Evolutionary conservation across 2,329 filamentous ascomycete genomes (phyloP), one percentile per base, ranked within the genome.

Genomic region (Cercospora berteroae): DNA sequence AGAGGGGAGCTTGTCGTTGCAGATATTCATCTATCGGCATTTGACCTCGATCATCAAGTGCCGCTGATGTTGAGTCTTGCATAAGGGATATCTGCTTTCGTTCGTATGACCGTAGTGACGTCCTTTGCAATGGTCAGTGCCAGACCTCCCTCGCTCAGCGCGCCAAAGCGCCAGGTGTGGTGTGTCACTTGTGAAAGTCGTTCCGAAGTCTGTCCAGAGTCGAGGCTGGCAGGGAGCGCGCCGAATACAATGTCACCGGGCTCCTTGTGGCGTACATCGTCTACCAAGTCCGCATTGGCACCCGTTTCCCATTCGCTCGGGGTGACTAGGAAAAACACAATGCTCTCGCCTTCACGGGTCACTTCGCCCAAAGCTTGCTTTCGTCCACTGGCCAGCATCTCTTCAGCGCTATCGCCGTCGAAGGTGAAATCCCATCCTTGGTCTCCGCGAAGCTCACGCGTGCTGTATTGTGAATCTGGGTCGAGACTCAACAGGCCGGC

Each of bases 401-500:
- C 68, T 76, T 77, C 60, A 73, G 80, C 56, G 76, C 70, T 73
- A 18, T 71, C 70, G 59, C 78, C 74, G 18, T 75, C 71, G 56
- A 77, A 75, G 25, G 76, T 67, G 68, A 77, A 87, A 82, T 81
- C 79, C 70, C 87, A 83, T 68, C 88, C 87, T 39, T 85, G 80
- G 71, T 89, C 81, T 61, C 83, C 81, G 20, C 86, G 83, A 36
- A 87, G 80, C 44, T 84, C 83, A 7, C 82, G 76, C 18, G 81
- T 72, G n/a, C 79, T 80, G 72, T 86, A 86, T 20, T 77, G 82
- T 16, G 82, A 84, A 70, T 92, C 85, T 3, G 92, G 91, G 74
- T 95, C 92, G 4, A 96, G 83, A 5, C 92, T 92, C 3, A 96
- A 81, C 0, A 96, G 81, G 0, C 92, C 92, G 73, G 90, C 88